A percentile compares a stretch with the other conserved stretches of the same genome.
Conservation (phyloP, 108 stramenopile genomes). For the Poteriospumella lacustris region DNA sequence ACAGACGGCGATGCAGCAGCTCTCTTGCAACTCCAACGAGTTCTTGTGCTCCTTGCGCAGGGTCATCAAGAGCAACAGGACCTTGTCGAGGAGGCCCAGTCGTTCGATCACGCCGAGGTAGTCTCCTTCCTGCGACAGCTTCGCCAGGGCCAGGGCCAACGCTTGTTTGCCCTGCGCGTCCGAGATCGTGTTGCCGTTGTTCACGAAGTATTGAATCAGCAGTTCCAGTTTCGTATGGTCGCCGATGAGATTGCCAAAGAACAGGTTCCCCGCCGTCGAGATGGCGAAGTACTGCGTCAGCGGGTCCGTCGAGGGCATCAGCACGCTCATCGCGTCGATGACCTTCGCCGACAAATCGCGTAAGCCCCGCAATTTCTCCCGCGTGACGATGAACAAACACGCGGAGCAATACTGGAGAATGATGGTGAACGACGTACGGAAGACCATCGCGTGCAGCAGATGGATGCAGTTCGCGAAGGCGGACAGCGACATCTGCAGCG, state of each 20-base stretch:
- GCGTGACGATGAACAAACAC: background rate
- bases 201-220: background rate
- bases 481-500: background rate
- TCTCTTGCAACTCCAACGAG: background rate
- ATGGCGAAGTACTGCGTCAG: conserved; percentile 20
- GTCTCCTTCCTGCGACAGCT: conserved; percentile 3
- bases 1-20: conserved; percentile 23
- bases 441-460: no score
- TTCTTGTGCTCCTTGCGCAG: background rate
- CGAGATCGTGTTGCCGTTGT: background rate
- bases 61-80: background rate
- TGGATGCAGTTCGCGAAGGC: no score
- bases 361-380: background rate
- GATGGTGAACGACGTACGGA: no score
- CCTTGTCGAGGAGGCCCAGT: background rate
- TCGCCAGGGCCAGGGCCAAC: conserved; percentile 11
- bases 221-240: background rate
- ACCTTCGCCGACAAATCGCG: background rate
- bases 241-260: conserved; percentile 14
- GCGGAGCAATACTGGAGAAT: conserved; percentile 24
- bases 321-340: background rate
- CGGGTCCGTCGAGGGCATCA: background rate
- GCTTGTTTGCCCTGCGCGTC: conserved; percentile 12
- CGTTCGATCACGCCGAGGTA: conserved; percentile 1
- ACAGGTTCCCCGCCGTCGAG: background rate